Evolutionary conservation across 148 eudicot species (phyloP).

Genomic region (Fagopyrum tataricum): DNA sequence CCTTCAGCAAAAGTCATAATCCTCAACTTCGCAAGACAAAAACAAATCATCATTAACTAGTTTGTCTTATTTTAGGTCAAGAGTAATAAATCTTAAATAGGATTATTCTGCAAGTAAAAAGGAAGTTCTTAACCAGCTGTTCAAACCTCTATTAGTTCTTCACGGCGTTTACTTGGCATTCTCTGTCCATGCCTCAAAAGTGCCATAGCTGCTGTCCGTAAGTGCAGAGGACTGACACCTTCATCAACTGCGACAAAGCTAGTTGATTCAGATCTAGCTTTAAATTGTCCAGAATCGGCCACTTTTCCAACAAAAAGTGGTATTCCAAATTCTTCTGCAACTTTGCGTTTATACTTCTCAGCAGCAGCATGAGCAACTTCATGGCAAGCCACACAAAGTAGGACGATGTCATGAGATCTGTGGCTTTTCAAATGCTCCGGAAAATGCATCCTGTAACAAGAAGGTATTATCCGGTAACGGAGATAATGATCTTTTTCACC

Average conservation of each 20-base stretch:
- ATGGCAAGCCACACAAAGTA: constrained; percentile 96
- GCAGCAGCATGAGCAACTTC: constrained; percentile 96
- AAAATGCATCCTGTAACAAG: constrained; percentile 96
- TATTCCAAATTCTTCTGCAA: constrained; percentile 74
- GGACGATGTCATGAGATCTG: constrained; percentile 96
- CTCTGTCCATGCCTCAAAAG: constrained; percentile 78
- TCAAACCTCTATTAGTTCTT: constrained; percentile 73
- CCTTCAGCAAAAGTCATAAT: background rate
- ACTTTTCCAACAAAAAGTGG: constrained; percentile 82
- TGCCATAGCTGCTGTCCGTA: constrained; percentile 93
- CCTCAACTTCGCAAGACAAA: background rate
- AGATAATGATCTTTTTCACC: constrained; percentile 92
- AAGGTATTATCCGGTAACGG: constrained; percentile 91
- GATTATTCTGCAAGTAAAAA: background rate
- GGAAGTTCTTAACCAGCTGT: background rate
- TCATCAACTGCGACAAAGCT: constrained; percentile 32
- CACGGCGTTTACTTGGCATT: constrained; percentile 79
- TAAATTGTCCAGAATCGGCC: constrained; percentile 43
- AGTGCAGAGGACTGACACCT: constrained; percentile 83
- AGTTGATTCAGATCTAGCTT: constrained; percentile 28
- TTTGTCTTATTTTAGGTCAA: background rate
- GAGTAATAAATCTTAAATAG: background rate
- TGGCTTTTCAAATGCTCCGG: constrained; percentile 99
- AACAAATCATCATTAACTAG: background rate
- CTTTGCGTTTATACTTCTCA: constrained; percentile 69